phyloP scores from a whole-genome alignment of 2,329 filamentous ascomycete species.

The Cladosporium sp. region DNA sequence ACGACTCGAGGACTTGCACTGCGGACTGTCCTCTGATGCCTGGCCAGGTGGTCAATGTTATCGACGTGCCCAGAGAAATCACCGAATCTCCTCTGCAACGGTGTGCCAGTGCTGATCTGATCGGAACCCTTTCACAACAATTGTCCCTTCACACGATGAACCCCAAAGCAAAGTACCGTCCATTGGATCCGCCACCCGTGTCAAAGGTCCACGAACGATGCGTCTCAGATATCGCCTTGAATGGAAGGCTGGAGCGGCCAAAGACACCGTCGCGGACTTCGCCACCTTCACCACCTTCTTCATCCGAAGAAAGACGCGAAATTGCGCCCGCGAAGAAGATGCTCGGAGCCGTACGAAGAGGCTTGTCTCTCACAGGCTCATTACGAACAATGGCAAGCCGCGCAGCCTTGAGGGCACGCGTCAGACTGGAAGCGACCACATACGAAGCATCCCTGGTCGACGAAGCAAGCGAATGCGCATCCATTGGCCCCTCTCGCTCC shows the following conservation, averaged over 20 bases:
- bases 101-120: constrained; percentile 27
- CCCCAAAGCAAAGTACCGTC: constrained; percentile 24
- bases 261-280: background rate
- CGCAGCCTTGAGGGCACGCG: constrained; percentile 2
- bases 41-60: constrained; percentile 78
- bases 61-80: constrained; percentile 70
- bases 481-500: constrained; percentile 2
- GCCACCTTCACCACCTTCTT: background rate
- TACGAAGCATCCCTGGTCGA: constrained; percentile 6
- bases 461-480: constrained; percentile 1
- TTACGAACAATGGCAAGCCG: constrained; percentile 6
- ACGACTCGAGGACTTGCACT: constrained; percentile 67
- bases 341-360: constrained; percentile 4
- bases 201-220: constrained; percentile 28
- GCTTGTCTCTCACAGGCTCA: background rate
- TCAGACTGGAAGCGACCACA: background rate
- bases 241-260: constrained; percentile 21
- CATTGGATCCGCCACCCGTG: constrained; percentile 25
- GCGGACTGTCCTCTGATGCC: constrained; percentile 79
- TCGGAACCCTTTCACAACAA: constrained; percentile 19
- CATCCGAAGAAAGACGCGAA: background rate
- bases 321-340: background rate
- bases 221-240: constrained; percentile 27
- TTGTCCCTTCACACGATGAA: constrained; percentile 23
- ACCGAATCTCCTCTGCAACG: constrained; percentile 23